Base-by-base conservation (phyloP, 139 green algal genomes). In the Asterochloris sp. region DNA sequence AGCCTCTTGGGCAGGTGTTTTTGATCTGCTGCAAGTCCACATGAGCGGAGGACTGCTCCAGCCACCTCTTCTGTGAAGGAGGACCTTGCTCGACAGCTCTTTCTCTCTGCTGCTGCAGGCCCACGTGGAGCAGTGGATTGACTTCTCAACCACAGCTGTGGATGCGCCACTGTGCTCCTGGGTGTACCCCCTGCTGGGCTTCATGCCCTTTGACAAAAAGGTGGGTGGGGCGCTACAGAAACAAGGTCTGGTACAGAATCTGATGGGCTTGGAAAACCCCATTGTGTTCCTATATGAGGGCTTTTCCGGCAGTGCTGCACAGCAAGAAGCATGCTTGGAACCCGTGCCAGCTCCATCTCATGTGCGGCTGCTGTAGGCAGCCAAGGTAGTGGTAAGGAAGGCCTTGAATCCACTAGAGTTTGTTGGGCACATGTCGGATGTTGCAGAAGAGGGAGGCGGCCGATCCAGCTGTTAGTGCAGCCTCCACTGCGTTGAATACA, bases 111-210 rank as follows among this genome's bases (percentile, higher is more conserved):
- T 28, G 12, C 4, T 60, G 27, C 84, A 88, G 85, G 88, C 83
- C 1, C 74, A 77, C 4, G 80, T 91, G 21, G 88, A 91, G 74
- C 82, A 88, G 82, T 91, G 88, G 88, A 88, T 91, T 62, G 88
- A 91, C 67, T 88, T 91, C 74, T 78, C 66, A 1, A 87, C 86
- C 19, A 74, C 54, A 23, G 82, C 87, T 54, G 62, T 91, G 23
- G 84, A 89, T 80, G 88, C 81, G 63, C 88, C 88, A 8, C 47
- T 91, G 6, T n/a, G 26, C 15, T 87, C 83, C 11, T 89, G 86
- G 88, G 10, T 86, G 4, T 67, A 83, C 15, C 88, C 88, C 17
- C 24, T 89, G 15, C 0, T 83, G 0, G 64, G 78, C 16, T 26
- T 83, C 73, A 75, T 80, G n/a, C 79, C 85, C 10, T 87, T 88